These are phyloP conservation scores for Colletotrichum coccodes DNA, from an alignment of 2,329 filamentous ascomycete genomes.

Conservation along the genomic window DNA sequence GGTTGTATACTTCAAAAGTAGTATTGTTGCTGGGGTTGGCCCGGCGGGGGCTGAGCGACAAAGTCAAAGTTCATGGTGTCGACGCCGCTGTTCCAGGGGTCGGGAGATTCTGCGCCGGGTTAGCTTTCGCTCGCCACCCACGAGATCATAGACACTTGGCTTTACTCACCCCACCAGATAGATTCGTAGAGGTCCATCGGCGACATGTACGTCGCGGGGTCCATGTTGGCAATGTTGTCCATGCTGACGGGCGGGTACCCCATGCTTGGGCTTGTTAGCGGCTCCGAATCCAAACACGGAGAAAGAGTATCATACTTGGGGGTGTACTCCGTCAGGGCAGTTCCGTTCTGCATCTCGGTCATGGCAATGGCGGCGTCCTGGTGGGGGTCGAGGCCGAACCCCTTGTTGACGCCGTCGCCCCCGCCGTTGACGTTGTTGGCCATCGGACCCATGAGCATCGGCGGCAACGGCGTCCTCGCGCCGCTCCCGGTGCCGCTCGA, in stretches of 20 bases:
- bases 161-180: slow-evolving; percentile 73
- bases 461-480: slow-evolving; percentile 50
- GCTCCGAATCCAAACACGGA: too few relatives aligned
- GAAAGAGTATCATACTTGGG: neutral
- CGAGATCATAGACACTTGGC: slow-evolving; percentile 23
- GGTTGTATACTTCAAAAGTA: slow-evolving; percentile 55
- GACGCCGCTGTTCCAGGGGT: slow-evolving; percentile 66
- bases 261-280: slow-evolving; percentile 39
- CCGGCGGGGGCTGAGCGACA: slow-evolving; percentile 66
- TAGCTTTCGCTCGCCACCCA: slow-evolving; percentile 13
- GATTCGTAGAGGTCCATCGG: slow-evolving; percentile 76
- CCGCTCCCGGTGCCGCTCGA: slow-evolving; percentile 57
- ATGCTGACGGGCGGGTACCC: slow-evolving; percentile 51
- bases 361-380: slow-evolving; percentile 72
- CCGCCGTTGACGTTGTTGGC: slow-evolving; percentile 24
- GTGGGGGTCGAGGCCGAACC: slow-evolving; percentile 58
- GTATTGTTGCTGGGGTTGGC: slow-evolving; percentile 65
- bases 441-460: slow-evolving; percentile 38
- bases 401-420: slow-evolving; percentile 1
- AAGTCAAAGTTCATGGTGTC: slow-evolving; percentile 71
- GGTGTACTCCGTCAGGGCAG: slow-evolving; percentile 43
- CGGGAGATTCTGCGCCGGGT: slow-evolving; percentile 61
- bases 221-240: slow-evolving; percentile 58
- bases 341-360: slow-evolving; percentile 72
- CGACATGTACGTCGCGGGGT: slow-evolving; percentile 69